These are phyloP conservation scores for Backusella macrospora DNA, from an alignment of 192 early-diverging fungal species.

Conservation along the genomic window DNA sequence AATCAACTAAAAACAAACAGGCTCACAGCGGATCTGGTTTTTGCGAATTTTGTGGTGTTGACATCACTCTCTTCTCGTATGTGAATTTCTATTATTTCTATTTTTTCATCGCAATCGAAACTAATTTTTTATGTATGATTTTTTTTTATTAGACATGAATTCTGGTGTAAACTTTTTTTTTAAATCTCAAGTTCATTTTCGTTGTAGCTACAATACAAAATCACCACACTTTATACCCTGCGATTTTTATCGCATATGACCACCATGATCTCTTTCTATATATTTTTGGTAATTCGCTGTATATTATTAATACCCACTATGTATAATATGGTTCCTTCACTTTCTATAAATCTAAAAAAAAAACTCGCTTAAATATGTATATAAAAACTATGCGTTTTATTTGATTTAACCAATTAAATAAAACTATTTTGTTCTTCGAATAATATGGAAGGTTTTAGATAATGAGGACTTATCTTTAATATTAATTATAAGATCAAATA, in stretches of 20 bases:
- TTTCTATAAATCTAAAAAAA: not conserved
- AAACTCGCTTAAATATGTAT: not conserved
- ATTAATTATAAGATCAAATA: too few species aligned
- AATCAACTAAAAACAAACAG: not conserved
- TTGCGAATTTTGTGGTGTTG: constrained; percentile 3
- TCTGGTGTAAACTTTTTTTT: not conserved
- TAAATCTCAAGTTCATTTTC: not conserved
- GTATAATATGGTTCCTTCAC: not conserved
- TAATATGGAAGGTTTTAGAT: not conserved
- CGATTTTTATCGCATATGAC: not conserved
- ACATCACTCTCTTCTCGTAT: not conserved
- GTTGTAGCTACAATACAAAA: not conserved
- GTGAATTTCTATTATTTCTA: not conserved
- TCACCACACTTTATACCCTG: not conserved
- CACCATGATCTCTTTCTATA: not conserved
- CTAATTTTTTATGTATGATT: not conserved
- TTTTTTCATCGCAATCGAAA: not conserved
- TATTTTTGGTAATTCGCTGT: not conserved
- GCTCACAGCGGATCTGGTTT: not conserved
- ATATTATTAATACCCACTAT: not conserved
- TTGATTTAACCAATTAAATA: constrained; percentile 1
- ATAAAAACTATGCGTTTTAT: not conserved
- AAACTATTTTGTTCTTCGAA: constrained; percentile 7
- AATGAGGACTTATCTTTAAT: not conserved
- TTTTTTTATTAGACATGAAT: constrained; percentile 7